Percentiles rank a stretch among this genome's conserved stretches.
phyloP scores from a whole-genome alignment of 495 filamentous ascomycete genomes.

The Podospora fimiseda region DNA sequence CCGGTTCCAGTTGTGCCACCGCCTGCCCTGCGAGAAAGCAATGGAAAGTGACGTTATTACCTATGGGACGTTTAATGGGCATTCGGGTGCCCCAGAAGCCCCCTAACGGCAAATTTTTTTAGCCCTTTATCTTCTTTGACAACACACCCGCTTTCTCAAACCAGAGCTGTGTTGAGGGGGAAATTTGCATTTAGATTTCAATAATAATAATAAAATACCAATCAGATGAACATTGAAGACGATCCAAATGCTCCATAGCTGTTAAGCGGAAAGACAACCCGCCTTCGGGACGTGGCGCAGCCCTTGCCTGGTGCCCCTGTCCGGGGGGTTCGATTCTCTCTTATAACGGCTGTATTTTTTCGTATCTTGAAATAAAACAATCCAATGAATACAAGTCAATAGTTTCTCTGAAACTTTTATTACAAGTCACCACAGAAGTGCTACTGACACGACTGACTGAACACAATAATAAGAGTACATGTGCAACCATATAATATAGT shows the following conservation, averaged over 20 bases:
- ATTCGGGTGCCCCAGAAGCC: not conserved
- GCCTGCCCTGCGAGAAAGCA: not conserved
- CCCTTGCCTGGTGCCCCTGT: not conserved
- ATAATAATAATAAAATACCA: not conserved
- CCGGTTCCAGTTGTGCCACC: conserved; percentile 14
- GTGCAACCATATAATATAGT: not conserved
- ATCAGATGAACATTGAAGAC: not conserved
- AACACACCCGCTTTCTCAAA: not conserved
- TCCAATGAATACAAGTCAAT: too few relatives aligned
- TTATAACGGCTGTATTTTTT: too few relatives aligned
- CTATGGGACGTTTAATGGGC: conserved; percentile 5
- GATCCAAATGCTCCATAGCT: not conserved
- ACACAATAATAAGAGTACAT: not conserved
- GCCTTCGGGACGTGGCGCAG: not conserved
- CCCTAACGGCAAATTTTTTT: conserved; percentile 18
- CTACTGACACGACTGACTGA: too few relatives aligned
- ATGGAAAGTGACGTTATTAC: conserved; percentile 27
- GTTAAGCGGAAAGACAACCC: not conserved
- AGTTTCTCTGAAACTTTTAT: too few relatives aligned
- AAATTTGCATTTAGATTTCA: not conserved
- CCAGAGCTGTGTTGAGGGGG: not conserved
- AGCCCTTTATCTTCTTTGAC: too few relatives aligned
- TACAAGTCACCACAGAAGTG: too few relatives aligned
- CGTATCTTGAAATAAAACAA: too few relatives aligned
- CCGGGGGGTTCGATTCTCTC: too few relatives aligned